These are phyloP conservation scores for Sporothrix protearum DNA, from an alignment of 2,329 filamentous ascomycete genomes.

Conservation along the genomic window DNA sequence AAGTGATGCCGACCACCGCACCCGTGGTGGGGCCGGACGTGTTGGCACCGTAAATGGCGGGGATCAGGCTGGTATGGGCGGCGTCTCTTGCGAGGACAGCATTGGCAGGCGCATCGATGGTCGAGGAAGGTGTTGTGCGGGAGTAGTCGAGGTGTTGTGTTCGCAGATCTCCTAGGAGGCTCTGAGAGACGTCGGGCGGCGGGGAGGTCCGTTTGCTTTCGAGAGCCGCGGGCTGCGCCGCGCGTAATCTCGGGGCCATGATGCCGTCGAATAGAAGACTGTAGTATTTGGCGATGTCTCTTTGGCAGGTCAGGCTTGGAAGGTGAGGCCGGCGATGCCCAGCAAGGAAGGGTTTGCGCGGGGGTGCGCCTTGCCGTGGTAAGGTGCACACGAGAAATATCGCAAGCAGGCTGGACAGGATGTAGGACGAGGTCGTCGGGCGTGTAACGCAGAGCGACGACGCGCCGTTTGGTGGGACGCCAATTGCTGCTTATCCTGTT, in stretches of 20 bases:
- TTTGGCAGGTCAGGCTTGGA: too few relatives aligned
- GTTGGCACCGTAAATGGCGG: constrained; percentile 34
- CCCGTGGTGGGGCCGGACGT: constrained; percentile 34
- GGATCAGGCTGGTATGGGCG: constrained; percentile 32
- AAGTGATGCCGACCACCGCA: constrained; percentile 40
- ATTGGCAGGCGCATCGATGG: not conserved
- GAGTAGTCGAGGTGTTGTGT: not conserved
- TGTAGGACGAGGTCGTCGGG: constrained; percentile 5
- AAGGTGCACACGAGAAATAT: not conserved
- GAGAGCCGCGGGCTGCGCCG: not conserved
- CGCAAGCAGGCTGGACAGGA: not conserved
- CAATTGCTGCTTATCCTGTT: not conserved
- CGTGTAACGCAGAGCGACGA: not conserved
- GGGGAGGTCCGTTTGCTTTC: not conserved
- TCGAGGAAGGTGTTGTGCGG: not conserved
- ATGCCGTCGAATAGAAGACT: not conserved
- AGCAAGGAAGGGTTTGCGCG: not conserved
- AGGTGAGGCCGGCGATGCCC: not conserved
- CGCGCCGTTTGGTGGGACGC: not conserved
- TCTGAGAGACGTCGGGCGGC: not conserved
- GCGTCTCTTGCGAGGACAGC: constrained; percentile 24
- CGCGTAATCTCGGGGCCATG: constrained; percentile 9
- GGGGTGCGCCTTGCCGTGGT: not conserved
- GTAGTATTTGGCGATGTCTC: not conserved
- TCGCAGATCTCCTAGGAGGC: not conserved